Percentiles rank a stretch among this genome's conserved stretches.
Evolutionary conservation across 2,329 filamentous ascomycete species (phyloP).

Genomic region (Fusarium hostae): DNA sequence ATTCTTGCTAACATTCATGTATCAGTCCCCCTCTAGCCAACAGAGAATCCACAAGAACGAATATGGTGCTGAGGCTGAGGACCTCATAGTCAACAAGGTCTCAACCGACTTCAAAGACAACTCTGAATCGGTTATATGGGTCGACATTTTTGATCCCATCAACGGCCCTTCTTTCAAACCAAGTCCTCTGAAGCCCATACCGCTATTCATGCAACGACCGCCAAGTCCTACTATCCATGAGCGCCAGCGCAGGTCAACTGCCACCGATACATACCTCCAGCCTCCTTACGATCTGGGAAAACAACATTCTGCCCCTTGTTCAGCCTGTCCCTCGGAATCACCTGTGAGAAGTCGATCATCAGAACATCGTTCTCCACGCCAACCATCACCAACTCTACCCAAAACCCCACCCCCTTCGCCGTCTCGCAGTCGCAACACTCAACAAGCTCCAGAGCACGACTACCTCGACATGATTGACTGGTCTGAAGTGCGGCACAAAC

Average conservation of each 20-base stretch:
- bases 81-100: not conserved
- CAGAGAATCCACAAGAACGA: not conserved
- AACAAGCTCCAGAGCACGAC: not conserved
- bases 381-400: constrained; percentile 1
- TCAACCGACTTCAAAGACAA: constrained; percentile 36
- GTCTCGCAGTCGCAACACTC: not conserved
- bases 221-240: constrained; percentile 31
- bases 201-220: constrained; percentile 56
- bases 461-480: not conserved
- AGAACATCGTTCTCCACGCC: not conserved
- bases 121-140: constrained; percentile 56
- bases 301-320: constrained; percentile 7
- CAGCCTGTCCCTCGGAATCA: constrained; percentile 5
- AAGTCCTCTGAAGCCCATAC: constrained; percentile 62
- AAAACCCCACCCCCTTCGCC: not conserved
- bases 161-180: constrained; percentile 59
- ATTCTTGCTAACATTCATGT: constrained; percentile 4
- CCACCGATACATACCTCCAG: constrained; percentile 25
- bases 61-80: constrained; percentile 17
- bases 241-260: constrained; percentile 13
- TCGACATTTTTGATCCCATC: constrained; percentile 62
- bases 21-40: constrained; percentile 9
- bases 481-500: constrained; percentile 25
- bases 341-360: not conserved
- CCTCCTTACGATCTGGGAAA: constrained; percentile 12